Conservation (phyloP, 768 basidiomycete genomes). For the Mycena chlorophos region DNA sequence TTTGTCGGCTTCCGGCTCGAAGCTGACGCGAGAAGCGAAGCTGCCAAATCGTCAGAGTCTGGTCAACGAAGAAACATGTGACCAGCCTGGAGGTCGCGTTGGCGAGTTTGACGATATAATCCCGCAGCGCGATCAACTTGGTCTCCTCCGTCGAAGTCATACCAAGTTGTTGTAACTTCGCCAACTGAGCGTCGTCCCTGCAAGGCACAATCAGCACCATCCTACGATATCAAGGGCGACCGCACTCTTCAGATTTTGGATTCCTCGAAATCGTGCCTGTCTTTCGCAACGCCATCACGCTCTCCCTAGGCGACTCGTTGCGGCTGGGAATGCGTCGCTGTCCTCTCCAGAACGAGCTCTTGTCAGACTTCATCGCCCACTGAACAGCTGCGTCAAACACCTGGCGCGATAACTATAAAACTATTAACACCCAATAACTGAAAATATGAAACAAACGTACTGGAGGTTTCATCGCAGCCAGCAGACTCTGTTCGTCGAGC, state of each 20-base stretch:
- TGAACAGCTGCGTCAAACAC: constrained; percentile 83
- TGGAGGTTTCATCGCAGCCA: constrained; percentile 74
- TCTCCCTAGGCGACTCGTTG: constrained; percentile 70
- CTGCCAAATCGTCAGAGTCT: constrained; percentile 35
- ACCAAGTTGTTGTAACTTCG: constrained; percentile 82
- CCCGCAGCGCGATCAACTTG: constrained; percentile 85
- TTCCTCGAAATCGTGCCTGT: constrained; percentile 48
- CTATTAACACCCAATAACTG: background rate
- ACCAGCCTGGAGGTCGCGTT: constrained; percentile 73
- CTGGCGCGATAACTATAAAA: constrained; percentile 54
- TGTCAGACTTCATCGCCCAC: constrained; percentile 87
- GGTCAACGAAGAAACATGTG: background rate
- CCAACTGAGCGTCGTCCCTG: constrained; percentile 77
- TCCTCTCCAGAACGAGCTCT: constrained; percentile 75
- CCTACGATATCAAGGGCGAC: background rate
- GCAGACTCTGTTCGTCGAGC: constrained; percentile 73
- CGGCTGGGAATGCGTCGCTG: constrained; percentile 48
- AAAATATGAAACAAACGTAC: constrained; percentile 45
- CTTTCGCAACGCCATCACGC: constrained; percentile 65
- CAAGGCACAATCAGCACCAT: background rate
- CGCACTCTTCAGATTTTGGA: constrained; percentile 73
- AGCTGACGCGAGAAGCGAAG: constrained; percentile 62
- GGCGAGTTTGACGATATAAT: constrained; percentile 84
- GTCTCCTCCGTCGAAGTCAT: constrained; percentile 80
- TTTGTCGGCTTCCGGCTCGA: constrained; percentile 64